These are phyloP conservation scores for Pythium aristosporum DNA, from an alignment of 352 stramenopile species.

Conservation along the genomic window DNA sequence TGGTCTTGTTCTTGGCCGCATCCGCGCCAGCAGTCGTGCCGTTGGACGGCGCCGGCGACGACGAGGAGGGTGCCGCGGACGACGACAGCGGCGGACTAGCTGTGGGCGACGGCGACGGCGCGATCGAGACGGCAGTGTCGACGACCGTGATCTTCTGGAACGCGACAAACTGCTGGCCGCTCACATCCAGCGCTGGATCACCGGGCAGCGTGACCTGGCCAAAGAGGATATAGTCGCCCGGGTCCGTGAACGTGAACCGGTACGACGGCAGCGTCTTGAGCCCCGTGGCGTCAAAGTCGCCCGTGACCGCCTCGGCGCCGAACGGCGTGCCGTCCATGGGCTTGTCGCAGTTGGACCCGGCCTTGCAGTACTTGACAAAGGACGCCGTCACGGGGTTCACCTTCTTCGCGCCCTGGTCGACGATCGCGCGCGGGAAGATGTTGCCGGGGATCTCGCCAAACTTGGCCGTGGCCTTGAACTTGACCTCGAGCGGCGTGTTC, in stretches of 20 bases:
- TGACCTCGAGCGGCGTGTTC: constrained; percentile 49
- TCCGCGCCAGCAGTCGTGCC: not conserved
- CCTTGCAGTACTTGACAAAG: constrained; percentile 57
- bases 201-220: constrained; percentile 61
- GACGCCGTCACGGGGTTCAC: constrained; percentile 38
- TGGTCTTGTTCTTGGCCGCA: constrained; percentile 1
- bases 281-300: constrained; percentile 44
- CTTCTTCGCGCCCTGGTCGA: constrained; percentile 35
- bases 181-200: constrained; percentile 38
- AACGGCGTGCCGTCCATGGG: constrained; percentile 40
- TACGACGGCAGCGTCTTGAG: constrained; percentile 46
- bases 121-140: constrained; percentile 40
- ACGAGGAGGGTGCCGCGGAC: constrained; percentile 22
- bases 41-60: constrained; percentile 1
- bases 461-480: constrained; percentile 45
- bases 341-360: constrained; percentile 61
- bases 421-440: constrained; percentile 66
- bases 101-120: constrained; percentile 19
- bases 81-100: constrained; percentile 15
- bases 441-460: constrained; percentile 32
- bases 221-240: constrained; percentile 64
- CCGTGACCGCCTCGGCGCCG: constrained; percentile 34
- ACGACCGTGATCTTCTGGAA: constrained; percentile 72
- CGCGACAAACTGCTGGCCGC: constrained; percentile 58
- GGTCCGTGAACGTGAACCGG: constrained; percentile 47